These are phyloP conservation scores for Francoa sonchifolia DNA, from an alignment of 441 rosid species.

Conservation along the genomic window DNA sequence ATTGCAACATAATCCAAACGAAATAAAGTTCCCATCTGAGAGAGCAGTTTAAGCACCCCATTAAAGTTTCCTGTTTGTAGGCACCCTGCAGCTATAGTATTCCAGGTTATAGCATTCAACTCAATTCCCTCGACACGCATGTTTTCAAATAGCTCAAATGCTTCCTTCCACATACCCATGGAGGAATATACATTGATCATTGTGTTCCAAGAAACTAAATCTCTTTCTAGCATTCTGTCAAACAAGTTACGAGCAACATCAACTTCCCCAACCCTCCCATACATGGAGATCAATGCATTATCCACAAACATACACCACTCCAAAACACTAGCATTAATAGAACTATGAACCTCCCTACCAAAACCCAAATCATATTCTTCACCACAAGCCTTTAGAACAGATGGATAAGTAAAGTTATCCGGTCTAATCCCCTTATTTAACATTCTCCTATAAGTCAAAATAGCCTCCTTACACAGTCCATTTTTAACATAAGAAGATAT, in stretches of 20 bases:
- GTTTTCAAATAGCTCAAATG: conserved; percentile 41
- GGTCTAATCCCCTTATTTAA: conserved; percentile 37
- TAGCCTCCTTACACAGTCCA: conserved; percentile 29
- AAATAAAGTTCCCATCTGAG: conserved; percentile 29
- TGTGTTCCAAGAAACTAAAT: conserved; percentile 67
- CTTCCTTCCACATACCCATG: conserved; percentile 52
- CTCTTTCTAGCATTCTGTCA: conserved; percentile 48
- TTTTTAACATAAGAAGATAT: conserved; percentile 37
- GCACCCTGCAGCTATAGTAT: conserved; percentile 49
- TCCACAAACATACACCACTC: conserved; percentile 43
- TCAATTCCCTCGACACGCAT: conserved; percentile 33
- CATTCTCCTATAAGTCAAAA: conserved; percentile 41
- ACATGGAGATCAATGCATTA: conserved; percentile 70
- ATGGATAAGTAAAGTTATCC: conserved; percentile 67
- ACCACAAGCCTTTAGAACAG: conserved; percentile 71
- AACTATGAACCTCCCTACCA: conserved; percentile 46
- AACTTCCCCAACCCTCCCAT: conserved; percentile 48
- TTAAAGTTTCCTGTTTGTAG: conserved; percentile 34
- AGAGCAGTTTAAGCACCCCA: conserved; percentile 37
- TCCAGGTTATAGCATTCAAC: conserved; percentile 46
- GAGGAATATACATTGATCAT: conserved; percentile 52
- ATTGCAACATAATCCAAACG: conserved; percentile 50
- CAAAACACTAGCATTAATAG: conserved; percentile 26
- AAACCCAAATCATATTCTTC: conserved; percentile 35
- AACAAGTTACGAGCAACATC: conserved; percentile 36